phyloP scores from a whole-genome alignment of 2,329 filamentous ascomycete species.

The Alternaria viburni region DNA sequence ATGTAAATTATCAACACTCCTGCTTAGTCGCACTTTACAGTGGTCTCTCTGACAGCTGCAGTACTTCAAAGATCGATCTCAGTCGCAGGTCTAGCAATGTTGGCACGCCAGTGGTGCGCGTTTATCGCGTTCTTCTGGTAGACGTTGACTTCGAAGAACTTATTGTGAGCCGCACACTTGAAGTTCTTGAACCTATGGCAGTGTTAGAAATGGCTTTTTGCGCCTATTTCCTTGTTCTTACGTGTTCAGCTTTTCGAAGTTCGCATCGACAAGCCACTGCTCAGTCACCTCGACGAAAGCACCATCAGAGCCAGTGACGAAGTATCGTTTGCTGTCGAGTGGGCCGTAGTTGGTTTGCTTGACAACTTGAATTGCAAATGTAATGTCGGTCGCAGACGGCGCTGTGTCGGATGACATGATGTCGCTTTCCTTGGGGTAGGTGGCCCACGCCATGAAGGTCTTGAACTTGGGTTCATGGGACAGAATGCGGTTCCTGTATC shows the following conservation, averaged over 20 bases:
- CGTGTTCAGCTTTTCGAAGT: conserved; percentile 56
- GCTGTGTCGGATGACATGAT: neutral
- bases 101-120: conserved; percentile 54
- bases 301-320: conserved; percentile 27
- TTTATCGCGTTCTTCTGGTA: conserved; percentile 58
- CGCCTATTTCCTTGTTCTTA: conserved; percentile 15
- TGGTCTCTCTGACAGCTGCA: neutral
- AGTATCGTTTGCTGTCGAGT: conserved; percentile 54
- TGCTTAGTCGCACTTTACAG: neutral
- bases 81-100: conserved; percentile 50
- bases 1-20: neutral
- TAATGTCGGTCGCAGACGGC: neutral
- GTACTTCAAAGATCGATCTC: conserved; percentile 44
- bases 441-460: conserved; percentile 40
- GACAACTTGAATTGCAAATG: conserved; percentile 52
- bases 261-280: conserved; percentile 49
- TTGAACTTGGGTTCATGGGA: conserved; percentile 31
- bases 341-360: conserved; percentile 55
- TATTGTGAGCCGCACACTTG: conserved; percentile 52
- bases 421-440: conserved; percentile 24
- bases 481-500: too few species aligned
- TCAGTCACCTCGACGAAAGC: conserved; percentile 48
- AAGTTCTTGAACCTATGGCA: conserved; percentile 50
- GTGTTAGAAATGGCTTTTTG: too few species aligned
- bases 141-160: conserved; percentile 59